Base-by-base conservation (phyloP, 441 rosid species). In the Breynia disticha region DNA sequence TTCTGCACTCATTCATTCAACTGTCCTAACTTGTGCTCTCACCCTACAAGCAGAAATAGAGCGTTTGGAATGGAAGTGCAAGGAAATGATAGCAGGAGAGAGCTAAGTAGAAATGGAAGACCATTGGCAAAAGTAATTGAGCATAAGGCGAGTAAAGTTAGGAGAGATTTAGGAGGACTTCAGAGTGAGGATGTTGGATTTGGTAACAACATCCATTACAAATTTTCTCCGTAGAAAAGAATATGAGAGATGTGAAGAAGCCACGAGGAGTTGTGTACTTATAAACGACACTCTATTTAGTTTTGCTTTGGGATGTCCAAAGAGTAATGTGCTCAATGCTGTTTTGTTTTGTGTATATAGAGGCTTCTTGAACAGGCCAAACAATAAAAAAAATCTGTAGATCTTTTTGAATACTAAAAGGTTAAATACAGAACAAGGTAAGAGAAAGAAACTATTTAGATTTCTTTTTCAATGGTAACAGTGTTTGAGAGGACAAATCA, bases 11-110 rank as follows among this genome's bases (percentile, higher is more conserved):
- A 73, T 51, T 65, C 71, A 69, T 67, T 80, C 88, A 52, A 55
- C 57, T 38, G 84, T 70, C 1, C 79, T 79, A 61, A 76, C 78
- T 61, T 80, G 90, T 70, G 88, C 87, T 72, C 72, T 79, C 54
- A 73, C 71, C 60, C 71, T 80, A 44, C 79, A 67, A 32, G 83
- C 56, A 66, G 79, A 11, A 52, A 77, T 55, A 2, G 76, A 64
- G 38, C 67, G 63, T 52, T 62, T 72, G 50, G 77, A 67, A 67
- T 71, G 67, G 59, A 65, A 65, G 28, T 70, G 81, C 16, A 80
- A 76, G 38, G 61, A 56, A 24, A 68, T 50, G 59, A n/a, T n/a
- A n/a, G 68, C 65, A 51, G 66, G 45, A 51, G 69, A 61, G 1
- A 38, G 35, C 53, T 66, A 62, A 14, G 60, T n/a, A 46, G 74